Base-by-base conservation (phyloP, 495 filamentous ascomycete species). In the Neurospora terricola region DNA sequence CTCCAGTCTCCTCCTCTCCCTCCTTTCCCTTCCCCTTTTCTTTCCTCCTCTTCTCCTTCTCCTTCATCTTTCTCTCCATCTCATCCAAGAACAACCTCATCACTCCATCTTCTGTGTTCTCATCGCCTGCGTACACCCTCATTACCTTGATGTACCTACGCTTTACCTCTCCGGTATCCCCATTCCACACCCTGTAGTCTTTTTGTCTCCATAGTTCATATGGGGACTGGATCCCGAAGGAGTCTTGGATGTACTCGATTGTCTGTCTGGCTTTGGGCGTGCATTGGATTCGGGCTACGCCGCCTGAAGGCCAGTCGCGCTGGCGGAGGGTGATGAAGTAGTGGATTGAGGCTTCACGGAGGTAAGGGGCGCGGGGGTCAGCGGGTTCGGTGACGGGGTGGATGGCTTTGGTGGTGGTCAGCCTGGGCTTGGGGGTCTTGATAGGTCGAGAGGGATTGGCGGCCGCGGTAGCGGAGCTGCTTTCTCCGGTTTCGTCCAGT, bases 221-320 rank as follows among this genome's bases (percentile, higher is more conserved):
- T 0, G 54, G 54, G 2, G 0, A 0, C 1, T 8, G 6, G 14
- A 66, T 14, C 0, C 48, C 48, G 54, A 66, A 66, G 27, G 6
- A 2, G 1, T 30, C 11, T 27, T 66, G 54, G 7, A 66, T 66
- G 54, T 16, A 16, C 7, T 66, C 54, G 27, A 66, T 66, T 16
- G 14, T 18, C 4, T 30, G 14, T 0, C 54, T 6, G 6, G 27
- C 54, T 27, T 27, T 8, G 11, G 23, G 23, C 12, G 54, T 66
- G 5, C 54, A 66, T 66, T 30, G 54, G 54, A 66, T 66, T 14
- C 54, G 54, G 54, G 54, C 54, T 12, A 66, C 54, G 54, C 12
- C 12, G 54, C 54, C 54, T 4, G 27, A 34, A 27, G 54, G 54
- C 5, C 5, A 66, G 27, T 66, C 54, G 2, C 54, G 54, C 27